Evolutionary conservation across 2,329 filamentous ascomycete genomes (phyloP), one percentile per base, ranked within the genome.

Genomic region (Tolypocladium cylindrosporum): DNA sequence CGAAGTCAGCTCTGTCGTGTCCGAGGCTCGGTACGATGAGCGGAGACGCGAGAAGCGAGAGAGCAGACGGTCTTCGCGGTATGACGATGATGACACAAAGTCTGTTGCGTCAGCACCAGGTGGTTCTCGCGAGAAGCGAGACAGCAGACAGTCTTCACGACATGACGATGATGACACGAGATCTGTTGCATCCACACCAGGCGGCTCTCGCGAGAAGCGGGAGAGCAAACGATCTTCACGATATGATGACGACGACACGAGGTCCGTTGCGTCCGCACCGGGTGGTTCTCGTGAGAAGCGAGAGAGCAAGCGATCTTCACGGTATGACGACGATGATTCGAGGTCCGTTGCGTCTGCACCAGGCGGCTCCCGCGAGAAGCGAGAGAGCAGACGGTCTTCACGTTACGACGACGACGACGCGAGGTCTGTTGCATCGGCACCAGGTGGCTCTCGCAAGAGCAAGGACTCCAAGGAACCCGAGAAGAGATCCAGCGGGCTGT

Each of bases 1-100:
- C n/a, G 78, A 80, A 45, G 73, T 77, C 24, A 75, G 72, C 60
- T 82, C 79, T 39, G 73, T 79, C 14, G 74, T 79, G 6, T 82
- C 80, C 7, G 77, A 77, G 55, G 71, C 73, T 43, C 70, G 70
- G 24, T 64, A 66, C 19, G 67, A 72, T 19, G 69, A 70, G 41
- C 65, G 63, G 27, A 66, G 63, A 43, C 66, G 66, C 11, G 75
- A 76, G 54, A 70, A 69, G 59, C 71, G 72, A 56, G 58, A 57
- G 27, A 60, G 60, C 19, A 51, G 31, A 36, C 48, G 48, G 34
- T 60, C 59, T 24, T 60, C 58, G n/a, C 51, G 57, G 42, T 57
- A 65, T 42, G 77, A 80, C 40, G 72, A 73, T 43, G 76, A 82
- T 48, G 79, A 81, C 61, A 64, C 71, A 27, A 78, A 75, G 64